Base-by-base conservation (phyloP, 148 eudicot species). In the Tetragonia tetragonoides region DNA sequence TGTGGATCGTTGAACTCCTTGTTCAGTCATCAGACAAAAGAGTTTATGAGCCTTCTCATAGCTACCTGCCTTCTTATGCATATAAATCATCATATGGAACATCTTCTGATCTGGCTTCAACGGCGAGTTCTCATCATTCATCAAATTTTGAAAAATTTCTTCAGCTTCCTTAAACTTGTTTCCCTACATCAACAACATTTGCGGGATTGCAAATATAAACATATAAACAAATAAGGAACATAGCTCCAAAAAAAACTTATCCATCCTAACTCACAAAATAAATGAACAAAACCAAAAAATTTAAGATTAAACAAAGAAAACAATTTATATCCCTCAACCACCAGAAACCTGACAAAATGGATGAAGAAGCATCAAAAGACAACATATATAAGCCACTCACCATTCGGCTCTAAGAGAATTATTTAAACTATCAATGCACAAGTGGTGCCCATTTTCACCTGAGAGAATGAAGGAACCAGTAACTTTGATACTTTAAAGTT, bases 51-150 rank as follows among this genome's bases (percentile, higher is more conserved):
- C 96, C 84, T 95, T 95, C 38, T 91, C 91, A 69, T 88, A 88
- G 61, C 75, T 84, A 65, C 94, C 92, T 73, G 99, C 90, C 82
- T 95, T 95, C 83, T 79, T 89, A 73, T 91, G 85, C 97, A 95
- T 88, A 83, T 92, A 92, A 64, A 95, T 95, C 97, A 95, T 91
- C 99, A 92, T 90, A 78, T 95, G 97, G 80, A 92, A 95, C 99
- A 95, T 91, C 82, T 95, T 93, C 80, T 95, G 99, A 78, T 95
- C 99, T 10, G 99, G 99, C 79, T 84, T 89, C 70, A 91, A 82
- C 46, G 96, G 89, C 37, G 97, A 86, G 65, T 59, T 84, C 77
- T 95, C 85, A 63, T 87, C 81, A 78, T 83, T 82, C 66, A 91
- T 80, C 79, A 95, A 88, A 80, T 86, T 77, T 70, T 92, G 92